phyloP scores from a whole-genome alignment of 345 rosid genomes.

The Hypericum perforatum region DNA sequence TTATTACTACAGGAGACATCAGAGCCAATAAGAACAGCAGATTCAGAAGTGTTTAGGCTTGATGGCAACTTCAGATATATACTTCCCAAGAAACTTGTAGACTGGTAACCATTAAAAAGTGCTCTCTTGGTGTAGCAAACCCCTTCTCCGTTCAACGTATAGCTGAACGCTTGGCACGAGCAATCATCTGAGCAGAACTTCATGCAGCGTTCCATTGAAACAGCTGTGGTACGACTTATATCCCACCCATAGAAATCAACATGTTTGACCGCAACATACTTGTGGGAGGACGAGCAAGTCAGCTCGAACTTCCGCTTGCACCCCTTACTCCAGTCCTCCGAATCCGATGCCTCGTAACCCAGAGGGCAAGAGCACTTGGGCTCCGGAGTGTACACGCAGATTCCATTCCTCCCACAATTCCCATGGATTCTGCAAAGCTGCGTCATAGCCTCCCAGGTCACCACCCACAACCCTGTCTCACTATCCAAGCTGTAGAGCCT shows the following conservation, averaged over 20 bases:
- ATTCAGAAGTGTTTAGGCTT: too few relatives aligned
- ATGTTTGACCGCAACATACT: too few relatives aligned
- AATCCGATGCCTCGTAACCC: constrained; percentile 5
- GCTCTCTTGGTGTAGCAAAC: constrained; percentile 11
- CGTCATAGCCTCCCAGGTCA: constrained; percentile 17
- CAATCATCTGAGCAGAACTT: too few relatives aligned
- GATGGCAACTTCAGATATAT: too few relatives aligned
- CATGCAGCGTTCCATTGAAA: too few relatives aligned
- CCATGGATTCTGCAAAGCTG: constrained; percentile 18
- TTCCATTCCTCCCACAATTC: constrained; percentile 19
- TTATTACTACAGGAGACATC: constrained; percentile 11
- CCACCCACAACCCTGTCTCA: constrained; percentile 10
- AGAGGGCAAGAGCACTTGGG: constrained; percentile 18
- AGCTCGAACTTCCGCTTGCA: too few relatives aligned
- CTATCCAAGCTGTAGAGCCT: constrained; percentile 21
- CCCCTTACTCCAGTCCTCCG: too few relatives aligned
- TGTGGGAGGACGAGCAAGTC: too few relatives aligned
- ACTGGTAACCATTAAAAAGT: constrained; percentile 27
- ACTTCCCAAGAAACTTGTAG: constrained; percentile 18
- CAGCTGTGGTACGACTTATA: too few relatives aligned
- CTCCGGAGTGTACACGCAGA: constrained; percentile 13
- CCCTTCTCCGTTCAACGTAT: too few relatives aligned
- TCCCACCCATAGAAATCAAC: too few relatives aligned
- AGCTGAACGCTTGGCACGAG: too few relatives aligned
- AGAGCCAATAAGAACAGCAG: constrained; percentile 3